A percentile compares a stretch with the other conserved stretches of the same genome.
phyloP scores from a whole-genome alignment of 768 basidiomycete genomes.

The Tricholoma furcatifolium region DNA sequence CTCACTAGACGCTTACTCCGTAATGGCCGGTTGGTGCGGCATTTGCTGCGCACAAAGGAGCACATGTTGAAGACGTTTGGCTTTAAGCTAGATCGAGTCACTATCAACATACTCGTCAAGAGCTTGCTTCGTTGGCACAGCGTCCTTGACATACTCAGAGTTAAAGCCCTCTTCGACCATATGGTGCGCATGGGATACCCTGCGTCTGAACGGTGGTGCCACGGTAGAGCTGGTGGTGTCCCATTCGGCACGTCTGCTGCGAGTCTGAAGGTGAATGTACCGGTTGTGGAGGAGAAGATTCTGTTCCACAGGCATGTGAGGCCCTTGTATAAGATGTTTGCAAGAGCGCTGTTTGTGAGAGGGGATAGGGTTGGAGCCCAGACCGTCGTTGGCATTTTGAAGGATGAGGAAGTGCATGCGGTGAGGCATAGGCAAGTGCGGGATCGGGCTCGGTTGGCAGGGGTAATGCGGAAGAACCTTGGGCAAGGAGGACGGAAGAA shows the following conservation, averaged over 20 bases:
- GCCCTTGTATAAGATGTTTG: constrained; percentile 74
- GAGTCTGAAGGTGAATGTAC: constrained; percentile 25
- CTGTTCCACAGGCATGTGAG: constrained; percentile 59
- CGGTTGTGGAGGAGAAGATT: constrained; percentile 39
- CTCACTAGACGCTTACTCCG: constrained; percentile 29
- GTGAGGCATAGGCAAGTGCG: constrained; percentile 29
- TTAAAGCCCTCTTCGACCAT: constrained; percentile 64
- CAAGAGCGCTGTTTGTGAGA: constrained; percentile 57
- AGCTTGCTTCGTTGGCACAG: constrained; percentile 52
- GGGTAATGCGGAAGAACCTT: constrained; percentile 28
- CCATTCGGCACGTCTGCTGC: constrained; percentile 44
- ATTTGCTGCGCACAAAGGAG: constrained; percentile 37
- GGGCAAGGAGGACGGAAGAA: no score
- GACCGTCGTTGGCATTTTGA: constrained; percentile 54
- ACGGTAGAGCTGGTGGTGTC: constrained; percentile 22
- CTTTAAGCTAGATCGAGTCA: constrained; percentile 66
- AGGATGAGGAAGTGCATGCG: constrained; percentile 35
- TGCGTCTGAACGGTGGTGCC: constrained; percentile 29
- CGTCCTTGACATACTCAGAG: constrained; percentile 37
- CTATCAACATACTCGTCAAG: constrained; percentile 68
- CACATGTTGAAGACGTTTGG: constrained; percentile 40
- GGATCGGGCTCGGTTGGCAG: constrained; percentile 29
- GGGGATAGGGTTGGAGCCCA: constrained; percentile 55
- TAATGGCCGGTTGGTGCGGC: constrained; percentile 46
- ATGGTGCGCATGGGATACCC: constrained; percentile 62